phyloP scores from a whole-genome alignment of 2,329 filamentous ascomycete species.

The Graphium sp. region DNA sequence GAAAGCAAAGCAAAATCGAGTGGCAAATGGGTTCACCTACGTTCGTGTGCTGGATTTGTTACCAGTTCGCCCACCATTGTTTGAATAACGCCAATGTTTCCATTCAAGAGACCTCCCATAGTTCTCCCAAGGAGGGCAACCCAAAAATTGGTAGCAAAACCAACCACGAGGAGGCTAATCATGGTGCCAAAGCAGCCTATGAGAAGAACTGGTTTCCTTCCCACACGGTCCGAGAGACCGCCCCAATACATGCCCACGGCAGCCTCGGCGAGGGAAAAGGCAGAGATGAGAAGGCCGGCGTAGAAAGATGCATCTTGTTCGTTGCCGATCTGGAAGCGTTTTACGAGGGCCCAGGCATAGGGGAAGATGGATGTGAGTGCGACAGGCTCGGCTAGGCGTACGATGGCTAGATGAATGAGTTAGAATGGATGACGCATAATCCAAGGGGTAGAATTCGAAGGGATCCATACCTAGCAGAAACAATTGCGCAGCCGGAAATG shows the following conservation, averaged over 20 bases:
- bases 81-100: conserved; percentile 81
- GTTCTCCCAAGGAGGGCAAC: conserved; percentile 61
- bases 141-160: conserved; percentile 72
- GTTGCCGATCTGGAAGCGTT: conserved; percentile 55
- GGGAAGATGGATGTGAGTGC: conserved; percentile 87
- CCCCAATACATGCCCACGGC: conserved; percentile 84
- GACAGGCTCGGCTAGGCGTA: conserved; percentile 82
- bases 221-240: conserved; percentile 61
- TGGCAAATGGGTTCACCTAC: conserved; percentile 32
- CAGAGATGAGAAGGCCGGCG: conserved; percentile 72
- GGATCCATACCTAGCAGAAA: conserved; percentile 60
- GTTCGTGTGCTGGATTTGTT: conserved; percentile 70
- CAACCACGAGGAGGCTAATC: conserved; percentile 67
- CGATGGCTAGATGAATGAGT: conserved; percentile 46
- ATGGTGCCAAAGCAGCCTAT: conserved; percentile 71
- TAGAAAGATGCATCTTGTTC: conserved; percentile 71
- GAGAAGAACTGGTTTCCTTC: conserved; percentile 72
- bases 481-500: conserved; percentile 69
- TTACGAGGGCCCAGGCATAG: conserved; percentile 74
- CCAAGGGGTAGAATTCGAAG: neutral
- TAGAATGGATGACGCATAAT: conserved; percentile 7
- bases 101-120: conserved; percentile 70
- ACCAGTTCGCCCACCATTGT: conserved; percentile 89
- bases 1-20: neutral
- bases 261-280: conserved; percentile 70